Base-by-base conservation (phyloP, 768 basidiomycete genomes). In the Pholiota conissans region DNA sequence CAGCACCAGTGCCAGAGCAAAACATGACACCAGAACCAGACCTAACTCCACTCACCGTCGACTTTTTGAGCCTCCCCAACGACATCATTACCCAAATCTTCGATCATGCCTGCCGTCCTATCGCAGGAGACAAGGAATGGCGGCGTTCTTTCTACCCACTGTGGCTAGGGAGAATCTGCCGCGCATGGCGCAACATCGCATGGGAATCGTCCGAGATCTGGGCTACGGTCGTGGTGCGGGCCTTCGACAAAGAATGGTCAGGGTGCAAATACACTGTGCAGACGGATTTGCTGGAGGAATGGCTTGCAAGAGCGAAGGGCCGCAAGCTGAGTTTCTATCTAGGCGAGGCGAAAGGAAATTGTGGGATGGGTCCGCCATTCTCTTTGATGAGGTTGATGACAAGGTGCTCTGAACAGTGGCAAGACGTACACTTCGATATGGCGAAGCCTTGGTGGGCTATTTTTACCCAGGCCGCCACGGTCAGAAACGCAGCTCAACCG, bases 301-400 rank as follows among this genome's bases (percentile, higher is more conserved):
- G 65, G 65, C n/a, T 66, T 5, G 40, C 48, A 24, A 59, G 65
- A 8, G 29, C 62, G 2, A 51, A 55, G 16, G 61, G 58, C 5
- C 61, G 58, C 16, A 51, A 55, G 11, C 29, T 66, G 30, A 53
- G 62, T n/a, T 40, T 66, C 18, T 62, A 57, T 50, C 22, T 65
- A 14, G 59, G 55, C 18, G 40, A 59, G 22, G 27, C 26, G 9
- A 27, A 11, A 11, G 49, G 26, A 10, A 24, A 39, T n/a, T 29
- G 16, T 13, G 4, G 16, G 18, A 10, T 13, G 9, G n/a, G n/a
- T 26, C 8, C 14, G 13, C 32, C 22, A 10, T 32, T 22, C 49
- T 24, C 30, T 8, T 20, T 56, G 22, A 22, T 56, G 27, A 11
- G 46, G 5, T 10, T 55, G 18, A 39, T 62, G 20, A 18, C 28